phyloP scores from a whole-genome alignment of 2,329 filamentous ascomycete species.

The Botryotinia narcissicola region DNA sequence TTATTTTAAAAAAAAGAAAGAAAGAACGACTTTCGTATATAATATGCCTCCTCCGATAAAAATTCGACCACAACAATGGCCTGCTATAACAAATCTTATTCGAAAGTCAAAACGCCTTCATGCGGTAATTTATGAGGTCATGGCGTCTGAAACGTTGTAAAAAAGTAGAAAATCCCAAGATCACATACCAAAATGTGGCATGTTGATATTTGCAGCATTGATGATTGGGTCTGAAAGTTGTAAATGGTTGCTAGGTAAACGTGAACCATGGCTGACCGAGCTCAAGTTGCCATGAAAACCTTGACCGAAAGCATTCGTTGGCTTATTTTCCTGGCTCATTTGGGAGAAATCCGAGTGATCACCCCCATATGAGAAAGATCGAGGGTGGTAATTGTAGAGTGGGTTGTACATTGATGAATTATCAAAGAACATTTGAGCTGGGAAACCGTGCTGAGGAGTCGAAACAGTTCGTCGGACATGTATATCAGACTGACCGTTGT shows the following conservation, averaged over 20 bases:
- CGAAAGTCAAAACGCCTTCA: conserved; percentile 12
- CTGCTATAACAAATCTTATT: conserved; percentile 14
- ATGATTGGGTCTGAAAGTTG: conserved; percentile 16
- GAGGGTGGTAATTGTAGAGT: conserved; percentile 33
- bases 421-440: conserved; percentile 34
- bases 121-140: not conserved
- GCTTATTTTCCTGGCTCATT: conserved; percentile 4
- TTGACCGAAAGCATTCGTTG: conserved; percentile 18
- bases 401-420: conserved; percentile 31
- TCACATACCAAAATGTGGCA: conserved; percentile 26
- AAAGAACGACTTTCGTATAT: not conserved
- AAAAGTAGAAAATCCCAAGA: conserved; percentile 11
- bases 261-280: conserved; percentile 21
- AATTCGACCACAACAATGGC: conserved; percentile 5
- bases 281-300: conserved; percentile 27
- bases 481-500: conserved; percentile 28
- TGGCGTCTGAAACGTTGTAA: not conserved
- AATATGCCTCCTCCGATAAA: conserved; percentile 15
- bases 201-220: conserved; percentile 16
- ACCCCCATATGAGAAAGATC: conserved; percentile 26
- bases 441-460: conserved; percentile 28
- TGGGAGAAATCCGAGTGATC: conserved; percentile 15
- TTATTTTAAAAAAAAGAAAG: conserved; percentile 11
- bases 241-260: conserved; percentile 7
- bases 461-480: conserved; percentile 28